Base-by-base conservation (phyloP, 805 yeast genomes). In the Lachancea lanzarotensis region DNA sequence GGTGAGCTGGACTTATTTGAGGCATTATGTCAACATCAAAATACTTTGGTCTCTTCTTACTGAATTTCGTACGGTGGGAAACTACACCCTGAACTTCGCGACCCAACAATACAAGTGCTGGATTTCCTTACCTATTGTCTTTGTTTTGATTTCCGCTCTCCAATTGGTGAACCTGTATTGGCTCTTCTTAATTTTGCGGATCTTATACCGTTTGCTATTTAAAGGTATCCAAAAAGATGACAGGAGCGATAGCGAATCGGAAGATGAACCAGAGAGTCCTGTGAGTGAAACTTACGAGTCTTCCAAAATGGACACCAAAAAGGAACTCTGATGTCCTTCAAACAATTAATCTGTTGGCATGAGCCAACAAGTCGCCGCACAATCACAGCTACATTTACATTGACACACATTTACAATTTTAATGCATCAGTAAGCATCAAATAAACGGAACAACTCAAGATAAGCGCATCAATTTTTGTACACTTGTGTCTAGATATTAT, bases 31-130 rank as follows among this genome's bases (percentile, higher is more conserved):
- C 53, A 93, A 90, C 65, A 56, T 91, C 48, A 78, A 72, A 57
- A 85, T 93, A 50, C 73, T 93, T 54, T 84, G 85, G 82, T 84
- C 95, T 1, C 81, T 87, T 15, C 68, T 84, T 44, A 89, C 96
- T 16, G 95, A 89, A 65, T 93, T 86, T 69, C 76, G 73, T 52
- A 78, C 95, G 1, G 88, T 86, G 19, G 98, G 98, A 33, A 81
- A 82, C 45, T 89, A 73, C 66, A 75, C 74, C 45, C 72, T 93
- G 54, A 79, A 88, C 71, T 93, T 87, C 80, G 85, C 76, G 11
- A 81, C 93, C 26, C 91, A 90, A 65, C 96, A 93, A 65, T 93
- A 91, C 71, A 93, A 93, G 68, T 93, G 98, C 68, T 88, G 88
- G 84, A 86, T 93, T 53, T 83, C 98, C 19, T 95, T 87, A 68